Conservation (phyloP, 2,329 filamentous ascomycete genomes). For the Neospermospora avenae region DNA sequence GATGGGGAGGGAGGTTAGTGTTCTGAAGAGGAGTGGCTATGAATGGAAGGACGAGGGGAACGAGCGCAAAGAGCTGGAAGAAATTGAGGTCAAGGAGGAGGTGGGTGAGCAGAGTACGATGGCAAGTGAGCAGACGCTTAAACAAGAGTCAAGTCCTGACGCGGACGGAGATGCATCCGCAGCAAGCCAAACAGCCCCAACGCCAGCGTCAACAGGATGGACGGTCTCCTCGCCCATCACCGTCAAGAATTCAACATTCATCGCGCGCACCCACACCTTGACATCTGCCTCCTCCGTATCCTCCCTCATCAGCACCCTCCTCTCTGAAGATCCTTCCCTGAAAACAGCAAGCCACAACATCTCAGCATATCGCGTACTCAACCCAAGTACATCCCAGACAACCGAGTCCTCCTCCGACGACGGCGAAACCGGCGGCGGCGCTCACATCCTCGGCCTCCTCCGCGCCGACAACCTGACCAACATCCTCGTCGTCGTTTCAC, state of each 20-base stretch:
- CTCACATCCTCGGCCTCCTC: constrained; percentile 53
- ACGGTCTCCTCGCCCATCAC: constrained; percentile 49
- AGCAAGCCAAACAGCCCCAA: not conserved
- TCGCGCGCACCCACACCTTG: constrained; percentile 50
- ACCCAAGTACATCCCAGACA: constrained; percentile 17
- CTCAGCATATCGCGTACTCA: constrained; percentile 32
- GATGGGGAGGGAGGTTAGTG: constrained; percentile 72
- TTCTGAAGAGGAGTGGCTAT: constrained; percentile 77
- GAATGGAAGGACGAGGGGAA: constrained; percentile 41
- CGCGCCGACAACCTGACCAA: constrained; percentile 49
- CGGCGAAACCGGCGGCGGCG: constrained; percentile 58
- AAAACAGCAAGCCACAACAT: constrained; percentile 55
- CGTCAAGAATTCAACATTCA: constrained; percentile 53
- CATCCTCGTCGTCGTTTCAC: constrained; percentile 55
- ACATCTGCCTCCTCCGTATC: constrained; percentile 15
- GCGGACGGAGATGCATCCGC: not conserved
- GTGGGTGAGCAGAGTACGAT: not conserved
- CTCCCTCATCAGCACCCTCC: constrained; percentile 40
- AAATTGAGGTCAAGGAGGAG: not conserved
- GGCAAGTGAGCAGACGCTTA: not conserved
- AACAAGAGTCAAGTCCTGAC: not conserved
- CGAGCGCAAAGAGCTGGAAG: not conserved
- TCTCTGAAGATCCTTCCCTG: constrained; percentile 48
- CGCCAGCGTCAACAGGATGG: constrained; percentile 39
- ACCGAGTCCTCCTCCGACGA: constrained; percentile 45